Conservation (phyloP, 106 monocot genomes). For the Dioscorea alata region DNA sequence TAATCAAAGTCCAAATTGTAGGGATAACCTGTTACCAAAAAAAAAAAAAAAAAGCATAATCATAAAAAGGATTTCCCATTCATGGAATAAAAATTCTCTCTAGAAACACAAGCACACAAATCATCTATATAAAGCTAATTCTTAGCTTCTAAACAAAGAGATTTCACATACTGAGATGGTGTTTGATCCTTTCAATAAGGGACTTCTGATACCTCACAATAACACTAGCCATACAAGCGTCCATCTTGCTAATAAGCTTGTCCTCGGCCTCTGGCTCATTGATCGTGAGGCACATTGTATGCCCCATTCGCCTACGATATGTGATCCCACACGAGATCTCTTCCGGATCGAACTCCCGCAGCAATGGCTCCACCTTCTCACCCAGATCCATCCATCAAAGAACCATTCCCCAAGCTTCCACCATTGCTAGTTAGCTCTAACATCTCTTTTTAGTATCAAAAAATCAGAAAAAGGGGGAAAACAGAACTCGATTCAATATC, state of each 20-base stretch:
- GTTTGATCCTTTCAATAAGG: slow-evolving; percentile 53
- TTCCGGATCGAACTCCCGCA: slow-evolving; percentile 28
- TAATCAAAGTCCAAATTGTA: slow-evolving; percentile 88
- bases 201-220: slow-evolving; percentile 38
- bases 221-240: slow-evolving; percentile 80
- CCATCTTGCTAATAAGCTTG: slow-evolving; percentile 59
- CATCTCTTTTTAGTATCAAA: neutral
- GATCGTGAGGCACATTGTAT: slow-evolving; percentile 52
- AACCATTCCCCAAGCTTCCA: slow-evolving; percentile 15
- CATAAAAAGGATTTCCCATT: neutral
- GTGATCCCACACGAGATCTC: slow-evolving; percentile 9
- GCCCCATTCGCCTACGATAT: neutral
- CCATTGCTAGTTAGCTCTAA: neutral
- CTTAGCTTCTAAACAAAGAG: neutral
- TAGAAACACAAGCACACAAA: neutral
- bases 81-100: neutral
- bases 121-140: neutral
- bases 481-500: neutral
- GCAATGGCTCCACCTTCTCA: slow-evolving; percentile 26
- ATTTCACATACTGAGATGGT: slow-evolving; percentile 48
- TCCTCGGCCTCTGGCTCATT: slow-evolving; percentile 82
- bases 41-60: neutral
- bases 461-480: neutral
- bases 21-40: slow-evolving; percentile 66
- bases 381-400: slow-evolving; percentile 12